phyloP scores from a whole-genome alignment of 169 alveolate species.

The Plasmodium ovale region DNA sequence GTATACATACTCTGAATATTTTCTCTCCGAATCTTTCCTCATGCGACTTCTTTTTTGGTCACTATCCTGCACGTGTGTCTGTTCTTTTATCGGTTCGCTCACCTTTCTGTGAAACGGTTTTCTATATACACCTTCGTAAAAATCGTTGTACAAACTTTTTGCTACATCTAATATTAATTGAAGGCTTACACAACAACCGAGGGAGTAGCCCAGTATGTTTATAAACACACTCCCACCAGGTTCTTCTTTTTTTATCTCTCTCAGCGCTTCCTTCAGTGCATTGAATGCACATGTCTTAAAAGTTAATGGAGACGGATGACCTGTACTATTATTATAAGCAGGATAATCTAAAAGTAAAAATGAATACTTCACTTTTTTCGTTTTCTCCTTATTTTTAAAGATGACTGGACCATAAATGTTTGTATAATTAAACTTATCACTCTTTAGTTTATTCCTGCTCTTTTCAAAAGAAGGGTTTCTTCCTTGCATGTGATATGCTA shows the following conservation, averaged over 20 bases:
- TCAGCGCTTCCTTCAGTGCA: slow-evolving; percentile 69
- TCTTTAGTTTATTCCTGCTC: slow-evolving; percentile 4
- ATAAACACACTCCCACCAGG: neutral
- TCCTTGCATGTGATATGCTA: slow-evolving; percentile 74
- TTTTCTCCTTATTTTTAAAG: slow-evolving; percentile 8
- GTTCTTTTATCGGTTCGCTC: slow-evolving; percentile 44
- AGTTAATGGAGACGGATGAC: slow-evolving; percentile 75
- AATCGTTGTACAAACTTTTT: slow-evolving; percentile 70
- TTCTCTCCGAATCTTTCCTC: too few relatives aligned
- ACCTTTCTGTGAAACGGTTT: slow-evolving; percentile 24
- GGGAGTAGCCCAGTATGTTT: slow-evolving; percentile 51
- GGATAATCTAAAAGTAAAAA: slow-evolving; percentile 71
- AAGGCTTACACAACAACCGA: slow-evolving; percentile 61
- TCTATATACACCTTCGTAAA: slow-evolving; percentile 29
- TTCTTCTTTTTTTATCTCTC: slow-evolving; percentile 17
- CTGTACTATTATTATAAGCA: slow-evolving; percentile 62
- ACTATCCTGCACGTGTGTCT: too few relatives aligned
- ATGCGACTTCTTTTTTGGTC: too few relatives aligned
- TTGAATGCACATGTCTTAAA: slow-evolving; percentile 64
- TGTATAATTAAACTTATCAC: slow-evolving; percentile 45
- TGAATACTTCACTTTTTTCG: slow-evolving; percentile 25
- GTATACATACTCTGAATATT: slow-evolving; percentile 72
- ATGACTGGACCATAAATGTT: slow-evolving; percentile 69
- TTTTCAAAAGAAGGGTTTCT: slow-evolving; percentile 75
- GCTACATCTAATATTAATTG: slow-evolving; percentile 64